Percentiles rank a stretch among this genome's conserved stretches.
These are phyloP conservation scores for Pythium vanterpoolii DNA, from an alignment of 352 stramenopile genomes.

Conservation along the genomic window DNA sequence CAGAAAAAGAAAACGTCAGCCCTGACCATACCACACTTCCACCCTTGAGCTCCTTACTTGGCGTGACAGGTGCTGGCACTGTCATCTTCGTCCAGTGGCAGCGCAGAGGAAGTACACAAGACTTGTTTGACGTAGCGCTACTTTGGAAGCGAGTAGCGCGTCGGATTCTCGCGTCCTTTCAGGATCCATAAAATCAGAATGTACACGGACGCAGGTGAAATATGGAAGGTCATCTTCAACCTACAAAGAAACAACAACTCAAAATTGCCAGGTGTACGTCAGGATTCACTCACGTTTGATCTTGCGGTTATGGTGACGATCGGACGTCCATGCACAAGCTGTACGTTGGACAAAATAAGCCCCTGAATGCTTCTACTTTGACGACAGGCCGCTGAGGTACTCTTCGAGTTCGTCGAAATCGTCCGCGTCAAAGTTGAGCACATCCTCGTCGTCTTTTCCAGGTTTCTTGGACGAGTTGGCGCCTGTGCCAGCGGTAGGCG, in stretches of 20 bases:
- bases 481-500: slow-evolving; percentile 38
- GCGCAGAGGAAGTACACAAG: neutral
- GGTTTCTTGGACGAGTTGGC: slow-evolving; percentile 23
- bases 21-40: too few relatives aligned
- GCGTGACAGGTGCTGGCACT: neutral
- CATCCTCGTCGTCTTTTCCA: slow-evolving; percentile 42
- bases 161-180: slow-evolving; percentile 12
- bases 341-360: neutral
- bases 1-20: neutral
- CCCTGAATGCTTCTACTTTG: slow-evolving; percentile 23
- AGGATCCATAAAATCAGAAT: neutral
- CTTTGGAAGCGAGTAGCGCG: too few relatives aligned
- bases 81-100: slow-evolving; percentile 2
- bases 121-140: neutral
- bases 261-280: neutral
- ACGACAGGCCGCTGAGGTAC: slow-evolving; percentile 78
- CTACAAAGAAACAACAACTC: neutral
- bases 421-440: slow-evolving; percentile 84
- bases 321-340: neutral
- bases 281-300: slow-evolving; percentile 5
- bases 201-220: neutral
- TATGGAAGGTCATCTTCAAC: slow-evolving; percentile 13
- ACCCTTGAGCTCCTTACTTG: slow-evolving; percentile 10
- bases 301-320: slow-evolving; percentile 1
- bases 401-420: slow-evolving; percentile 89